phyloP scores from a whole-genome alignment of 2,329 filamentous ascomycete species.

The Hypoxylon sp. region DNA sequence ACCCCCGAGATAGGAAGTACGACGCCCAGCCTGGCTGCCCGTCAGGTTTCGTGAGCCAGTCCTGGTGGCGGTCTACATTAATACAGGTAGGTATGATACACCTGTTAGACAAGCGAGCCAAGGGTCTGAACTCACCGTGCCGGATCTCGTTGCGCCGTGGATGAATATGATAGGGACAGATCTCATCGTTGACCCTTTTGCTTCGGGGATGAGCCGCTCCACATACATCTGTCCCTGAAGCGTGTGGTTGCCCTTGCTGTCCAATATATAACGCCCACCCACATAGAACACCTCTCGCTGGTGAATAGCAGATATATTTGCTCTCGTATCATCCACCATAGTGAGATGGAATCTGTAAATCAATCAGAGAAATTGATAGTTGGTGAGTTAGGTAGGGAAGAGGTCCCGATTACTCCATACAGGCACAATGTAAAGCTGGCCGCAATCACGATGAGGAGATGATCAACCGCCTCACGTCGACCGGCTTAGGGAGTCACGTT shows the following conservation, averaged over 20 bases:
- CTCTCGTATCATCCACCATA: slow-evolving; percentile 14
- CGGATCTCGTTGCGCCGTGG: slow-evolving; percentile 58
- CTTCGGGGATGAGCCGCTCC: slow-evolving; percentile 56
- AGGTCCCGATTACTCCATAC: neutral
- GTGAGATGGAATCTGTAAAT: neutral
- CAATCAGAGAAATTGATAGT: neutral
- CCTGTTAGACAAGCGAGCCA: neutral
- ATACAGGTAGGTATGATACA: neutral
- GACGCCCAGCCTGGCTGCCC: slow-evolving; percentile 62
- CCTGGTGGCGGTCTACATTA: slow-evolving; percentile 44
- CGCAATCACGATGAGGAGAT: neutral
- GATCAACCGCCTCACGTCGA: neutral
- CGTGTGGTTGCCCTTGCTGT: slow-evolving; percentile 50
- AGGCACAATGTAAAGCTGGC: neutral
- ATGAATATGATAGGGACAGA: slow-evolving; percentile 57
- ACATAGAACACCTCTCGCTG: slow-evolving; percentile 51
- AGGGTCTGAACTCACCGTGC: slow-evolving; percentile 51
- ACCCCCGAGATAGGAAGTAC: slow-evolving; percentile 60
- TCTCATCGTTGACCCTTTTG: slow-evolving; percentile 40
- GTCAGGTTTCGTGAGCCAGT: slow-evolving; percentile 62
- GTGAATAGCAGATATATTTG: slow-evolving; percentile 4
- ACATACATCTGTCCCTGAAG: slow-evolving; percentile 64
- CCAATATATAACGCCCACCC: slow-evolving; percentile 53
- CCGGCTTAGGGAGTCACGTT: neutral
- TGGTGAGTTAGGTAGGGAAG: neutral